A percentile compares a stretch with the other conserved stretches of the same genome.
These are phyloP conservation scores for Suhomyces prunicola DNA, from an alignment of 805 yeast species.

Conservation along the genomic window DNA sequence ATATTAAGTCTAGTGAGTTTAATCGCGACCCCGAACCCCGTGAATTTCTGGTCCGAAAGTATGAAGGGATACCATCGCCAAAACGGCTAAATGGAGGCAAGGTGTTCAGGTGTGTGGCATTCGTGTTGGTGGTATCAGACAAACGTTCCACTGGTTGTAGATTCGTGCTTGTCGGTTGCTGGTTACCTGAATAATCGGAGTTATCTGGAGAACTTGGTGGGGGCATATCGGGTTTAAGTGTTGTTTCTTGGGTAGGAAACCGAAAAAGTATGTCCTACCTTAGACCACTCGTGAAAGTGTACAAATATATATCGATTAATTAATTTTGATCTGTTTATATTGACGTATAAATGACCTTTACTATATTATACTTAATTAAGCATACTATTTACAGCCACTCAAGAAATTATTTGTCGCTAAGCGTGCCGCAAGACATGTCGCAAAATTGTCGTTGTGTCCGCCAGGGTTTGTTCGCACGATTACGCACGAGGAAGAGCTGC, in stretches of 20 bases:
- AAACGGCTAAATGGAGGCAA: neutral
- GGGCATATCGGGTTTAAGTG: neutral
- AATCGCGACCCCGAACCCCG: constrained; percentile 9
- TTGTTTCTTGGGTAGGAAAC: neutral
- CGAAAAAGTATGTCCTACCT: neutral
- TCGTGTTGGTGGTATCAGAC: neutral
- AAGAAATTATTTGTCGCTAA: neutral
- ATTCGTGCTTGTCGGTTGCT: neutral
- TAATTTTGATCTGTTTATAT: neutral
- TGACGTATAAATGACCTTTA: neutral
- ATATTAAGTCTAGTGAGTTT: constrained; percentile 11
- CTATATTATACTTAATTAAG: neutral
- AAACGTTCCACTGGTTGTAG: neutral
- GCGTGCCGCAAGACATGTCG: neutral
- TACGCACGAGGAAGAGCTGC: neutral
- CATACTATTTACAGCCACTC: neutral
- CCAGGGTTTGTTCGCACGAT: neutral
- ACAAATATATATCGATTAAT: neutral
- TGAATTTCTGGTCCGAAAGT: neutral
- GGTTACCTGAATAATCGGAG: neutral
- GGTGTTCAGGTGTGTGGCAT: neutral
- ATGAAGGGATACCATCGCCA: neutral
- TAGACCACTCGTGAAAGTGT: neutral
- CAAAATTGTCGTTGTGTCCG: neutral
- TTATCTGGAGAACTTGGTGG: neutral